Conservation (phyloP, 1,284 basidiomycete genomes). For the Tylopilus sp. region DNA sequence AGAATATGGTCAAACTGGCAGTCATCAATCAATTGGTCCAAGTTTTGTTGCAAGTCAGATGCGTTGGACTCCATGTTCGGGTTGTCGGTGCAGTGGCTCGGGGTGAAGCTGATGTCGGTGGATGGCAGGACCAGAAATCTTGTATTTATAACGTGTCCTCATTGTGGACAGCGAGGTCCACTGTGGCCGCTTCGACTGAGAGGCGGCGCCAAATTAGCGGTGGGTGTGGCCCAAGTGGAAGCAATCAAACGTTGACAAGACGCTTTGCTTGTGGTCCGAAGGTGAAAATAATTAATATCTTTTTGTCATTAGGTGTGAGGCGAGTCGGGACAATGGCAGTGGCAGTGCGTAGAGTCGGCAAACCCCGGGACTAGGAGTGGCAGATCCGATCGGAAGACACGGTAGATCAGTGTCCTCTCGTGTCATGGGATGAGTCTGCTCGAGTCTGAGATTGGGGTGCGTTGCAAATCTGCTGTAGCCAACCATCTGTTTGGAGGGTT, state of each 20-base stretch:
- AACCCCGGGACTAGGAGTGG: no score
- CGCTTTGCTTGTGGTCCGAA: not conserved
- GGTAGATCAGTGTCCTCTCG: no score
- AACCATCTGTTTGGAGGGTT: no score
- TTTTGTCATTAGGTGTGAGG: slow-evolving; percentile 8
- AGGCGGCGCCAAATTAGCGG: not conserved
- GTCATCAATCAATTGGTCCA: not conserved
- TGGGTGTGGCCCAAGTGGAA: slow-evolving; percentile 11
- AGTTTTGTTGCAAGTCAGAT: not conserved
- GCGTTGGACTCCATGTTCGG: slow-evolving; percentile 15
- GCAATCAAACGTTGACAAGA: not conserved
- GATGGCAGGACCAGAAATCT: not conserved
- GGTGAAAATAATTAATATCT: no score
- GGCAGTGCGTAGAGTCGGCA: no score
- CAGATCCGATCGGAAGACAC: no score
- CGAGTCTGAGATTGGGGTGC: no score
- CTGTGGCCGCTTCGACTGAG: slow-evolving; percentile 11
- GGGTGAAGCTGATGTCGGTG: not conserved
- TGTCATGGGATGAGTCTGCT: no score
- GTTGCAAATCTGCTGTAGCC: slow-evolving; percentile 40
- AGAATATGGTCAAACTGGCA: slow-evolving; percentile 8
- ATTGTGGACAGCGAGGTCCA: not conserved
- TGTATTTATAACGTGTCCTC: slow-evolving; percentile 14
- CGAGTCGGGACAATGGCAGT: slow-evolving; percentile 2
- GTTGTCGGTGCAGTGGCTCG: not conserved